Evolutionary conservation across 768 basidiomycete genomes (phyloP), one percentile per base, ranked within the genome.

Genomic region (Suillus discolor): DNA sequence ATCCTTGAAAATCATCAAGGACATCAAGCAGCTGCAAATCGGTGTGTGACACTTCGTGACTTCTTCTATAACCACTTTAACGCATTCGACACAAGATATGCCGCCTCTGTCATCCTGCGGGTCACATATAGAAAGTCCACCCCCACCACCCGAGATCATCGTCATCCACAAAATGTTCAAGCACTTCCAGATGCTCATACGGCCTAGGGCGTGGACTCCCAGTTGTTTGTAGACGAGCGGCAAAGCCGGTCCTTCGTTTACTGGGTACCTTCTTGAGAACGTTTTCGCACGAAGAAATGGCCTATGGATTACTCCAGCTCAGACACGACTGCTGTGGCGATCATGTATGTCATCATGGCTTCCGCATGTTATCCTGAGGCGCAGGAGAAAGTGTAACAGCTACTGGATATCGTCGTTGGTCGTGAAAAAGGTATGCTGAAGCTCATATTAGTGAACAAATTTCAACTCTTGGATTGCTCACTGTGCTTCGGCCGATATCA

Each of bases 241-340:
- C 20, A 62, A 65, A 28, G 69, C 70, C n/a, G 71, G 74, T 9
- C 73, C 75, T 13, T 80, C 84, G 16, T 90, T 90, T 70, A 85
- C 81, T 0, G 83, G 81, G 71, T 85, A 87, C 66, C 81, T 89
- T 36, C 75, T 89, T 3, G 84, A 88, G 67, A 82, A 83, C 23
- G 11, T 80, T 89, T 12, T 81, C 85, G 5, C 78, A 85, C 63
- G 79, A 85, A 64, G 88, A 90, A 70, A 82, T 83, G 25, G 84
- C 85, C 0, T 90, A 89, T 0, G 89, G 88, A 0, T 81, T 82
- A 41, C 84, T 89, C 75, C 41, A 88, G 88, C 16, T 83, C 85
- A 0, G 88, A 89, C 68, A 89, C 88, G 69, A 89, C 86, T 12
- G 85, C 87, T 6, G 82, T 85, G 12, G 87, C 83, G 0, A 85